Evolutionary conservation across 1,284 basidiomycete species (phyloP).

Genomic region (Cryptococcus sp.): DNA sequence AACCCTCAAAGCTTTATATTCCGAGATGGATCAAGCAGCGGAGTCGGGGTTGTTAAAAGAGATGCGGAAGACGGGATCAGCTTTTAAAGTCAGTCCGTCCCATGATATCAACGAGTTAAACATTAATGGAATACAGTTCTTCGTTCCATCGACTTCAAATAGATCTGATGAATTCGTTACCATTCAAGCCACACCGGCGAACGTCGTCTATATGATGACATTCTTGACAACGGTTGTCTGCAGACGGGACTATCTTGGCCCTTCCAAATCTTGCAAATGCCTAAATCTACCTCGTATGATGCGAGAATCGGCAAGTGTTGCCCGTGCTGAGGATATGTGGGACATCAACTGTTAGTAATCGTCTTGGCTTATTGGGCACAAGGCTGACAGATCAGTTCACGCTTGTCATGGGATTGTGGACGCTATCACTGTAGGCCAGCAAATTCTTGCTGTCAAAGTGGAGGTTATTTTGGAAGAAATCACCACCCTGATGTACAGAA

Average conservation of each 20-base stretch:
- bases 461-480: slow-evolving; percentile 39
- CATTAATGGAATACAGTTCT: too few species aligned
- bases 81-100: too few species aligned
- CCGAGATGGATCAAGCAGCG: slow-evolving; percentile 25
- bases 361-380: too few species aligned
- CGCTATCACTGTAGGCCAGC: slow-evolving; percentile 9
- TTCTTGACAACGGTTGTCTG: slow-evolving; percentile 28
- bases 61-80: too few species aligned
- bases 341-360: slow-evolving; percentile 35
- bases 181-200: slow-evolving; percentile 35
- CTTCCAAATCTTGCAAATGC: slow-evolving; percentile 16
- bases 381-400: slow-evolving; percentile 16
- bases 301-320: slow-evolving; percentile 17
- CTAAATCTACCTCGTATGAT: slow-evolving; percentile 21
- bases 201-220: slow-evolving; percentile 27
- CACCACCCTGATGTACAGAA: slow-evolving; percentile 28
- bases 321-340: slow-evolving; percentile 35
- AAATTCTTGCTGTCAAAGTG: slow-evolving; percentile 20
- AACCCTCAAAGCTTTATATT: slow-evolving; percentile 23
- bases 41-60: slow-evolving; percentile 14
- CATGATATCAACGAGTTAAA: too few species aligned
- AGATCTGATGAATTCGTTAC: slow-evolving; percentile 2
- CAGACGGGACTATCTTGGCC: slow-evolving; percentile 27
- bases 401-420: slow-evolving; percentile 19
- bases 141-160: too few species aligned